Evolutionary conservation across 345 rosid genomes (phyloP).

Genomic region (Cardamine occulta): DNA sequence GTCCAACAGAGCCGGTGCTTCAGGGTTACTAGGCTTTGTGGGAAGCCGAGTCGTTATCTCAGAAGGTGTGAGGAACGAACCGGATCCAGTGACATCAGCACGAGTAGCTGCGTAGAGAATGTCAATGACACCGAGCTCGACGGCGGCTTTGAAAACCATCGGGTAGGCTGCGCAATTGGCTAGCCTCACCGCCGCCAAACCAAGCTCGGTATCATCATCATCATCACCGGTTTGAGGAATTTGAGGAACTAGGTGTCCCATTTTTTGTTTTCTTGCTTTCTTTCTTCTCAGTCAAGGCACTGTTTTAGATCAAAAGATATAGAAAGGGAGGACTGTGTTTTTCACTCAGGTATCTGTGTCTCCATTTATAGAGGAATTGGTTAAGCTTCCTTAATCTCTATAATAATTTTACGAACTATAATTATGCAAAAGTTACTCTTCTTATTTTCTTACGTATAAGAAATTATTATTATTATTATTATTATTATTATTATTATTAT

Average conservation of each 20-base stretch:
- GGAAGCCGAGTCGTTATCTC: conserved; percentile 31
- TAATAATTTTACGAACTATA: not conserved
- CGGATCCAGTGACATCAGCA: not conserved
- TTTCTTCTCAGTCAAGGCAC: too few relatives aligned
- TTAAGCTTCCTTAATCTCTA: not conserved
- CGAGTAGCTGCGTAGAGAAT: conserved; percentile 25
- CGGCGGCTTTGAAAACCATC: conserved; percentile 42
- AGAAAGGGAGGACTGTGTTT: too few relatives aligned
- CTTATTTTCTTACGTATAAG: not conserved
- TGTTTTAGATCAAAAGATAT: too few relatives aligned
- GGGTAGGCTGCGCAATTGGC: conserved; percentile 33
- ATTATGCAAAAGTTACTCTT: too few relatives aligned
- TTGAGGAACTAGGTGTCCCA: conserved; percentile 6
- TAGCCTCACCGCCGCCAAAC: conserved; percentile 32
- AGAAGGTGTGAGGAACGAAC: conserved; percentile 30
- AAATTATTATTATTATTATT: too few relatives aligned
- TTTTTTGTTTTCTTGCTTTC: not conserved
- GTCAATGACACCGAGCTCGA: conserved; percentile 40
- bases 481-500: too few relatives aligned
- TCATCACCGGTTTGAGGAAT: not conserved
- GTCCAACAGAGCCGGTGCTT: conserved; percentile 35
- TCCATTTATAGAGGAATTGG: not conserved
- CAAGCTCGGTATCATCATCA: conserved; percentile 27
- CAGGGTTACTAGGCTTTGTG: conserved; percentile 33
- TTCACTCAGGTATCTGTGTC: not conserved